Conservation (phyloP, 139 green algal species). For the Tetraselmis chui region DNA sequence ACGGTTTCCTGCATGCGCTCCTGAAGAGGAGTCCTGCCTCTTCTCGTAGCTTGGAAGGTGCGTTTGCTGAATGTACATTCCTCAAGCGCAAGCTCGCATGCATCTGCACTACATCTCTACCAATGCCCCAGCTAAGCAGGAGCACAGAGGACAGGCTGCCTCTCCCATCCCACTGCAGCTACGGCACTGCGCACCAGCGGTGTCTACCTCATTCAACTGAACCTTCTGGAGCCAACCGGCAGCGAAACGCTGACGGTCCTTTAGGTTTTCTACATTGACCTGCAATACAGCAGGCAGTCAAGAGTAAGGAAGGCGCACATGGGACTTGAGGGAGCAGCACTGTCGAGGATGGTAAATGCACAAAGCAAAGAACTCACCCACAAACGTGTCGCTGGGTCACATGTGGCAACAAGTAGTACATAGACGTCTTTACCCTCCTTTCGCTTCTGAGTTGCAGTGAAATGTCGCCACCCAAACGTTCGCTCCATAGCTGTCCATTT, state of each 20-base stretch:
- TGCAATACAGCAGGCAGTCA: slow-evolving; percentile 20
- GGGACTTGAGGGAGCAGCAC: too few species aligned
- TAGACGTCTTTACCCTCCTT: slow-evolving; percentile 31
- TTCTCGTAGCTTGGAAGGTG: too few species aligned
- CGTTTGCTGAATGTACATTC: too few species aligned
- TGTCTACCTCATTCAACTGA: slow-evolving; percentile 20
- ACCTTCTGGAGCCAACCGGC: slow-evolving; percentile 48
- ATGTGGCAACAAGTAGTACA: slow-evolving; percentile 48
- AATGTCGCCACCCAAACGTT: slow-evolving; percentile 55
- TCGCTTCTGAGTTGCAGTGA: slow-evolving; percentile 39
- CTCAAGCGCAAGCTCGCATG: too few species aligned
- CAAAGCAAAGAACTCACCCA: slow-evolving; percentile 32
- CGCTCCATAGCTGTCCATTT: slow-evolving; percentile 62
- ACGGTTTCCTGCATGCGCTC: too few species aligned
- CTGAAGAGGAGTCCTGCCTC: too few species aligned
- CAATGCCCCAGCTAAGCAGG: slow-evolving; percentile 7
- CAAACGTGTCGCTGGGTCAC: slow-evolving; percentile 34
- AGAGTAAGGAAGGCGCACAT: too few species aligned
- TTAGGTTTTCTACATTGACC: slow-evolving; percentile 39
- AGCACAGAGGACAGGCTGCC: slow-evolving; percentile 22
- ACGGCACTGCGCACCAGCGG: slow-evolving; percentile 13
- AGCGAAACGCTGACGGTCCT: slow-evolving; percentile 41
- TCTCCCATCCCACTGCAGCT: slow-evolving; percentile 15
- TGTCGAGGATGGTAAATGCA: background rate
- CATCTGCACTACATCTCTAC: slow-evolving; percentile 19